Percentiles rank a stretch among this genome's conserved stretches.
Conservation (phyloP, 78 protist genomes). For the Dictyostelium intermedium region DNA sequence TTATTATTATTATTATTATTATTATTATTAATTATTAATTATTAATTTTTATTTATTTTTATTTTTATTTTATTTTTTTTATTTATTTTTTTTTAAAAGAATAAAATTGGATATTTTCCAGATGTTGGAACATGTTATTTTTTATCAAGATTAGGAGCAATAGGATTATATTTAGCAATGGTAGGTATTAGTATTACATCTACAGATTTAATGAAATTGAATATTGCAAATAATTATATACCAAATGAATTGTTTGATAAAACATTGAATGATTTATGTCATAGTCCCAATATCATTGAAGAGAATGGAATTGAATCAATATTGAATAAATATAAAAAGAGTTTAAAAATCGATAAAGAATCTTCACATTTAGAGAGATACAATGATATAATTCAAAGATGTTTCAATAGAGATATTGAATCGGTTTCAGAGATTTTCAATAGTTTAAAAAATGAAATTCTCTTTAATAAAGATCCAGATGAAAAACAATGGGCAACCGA, state of each 20-base stretch:
- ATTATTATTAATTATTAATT: no score
- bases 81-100: not conserved
- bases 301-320: not conserved
- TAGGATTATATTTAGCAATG: constrained; percentile 39
- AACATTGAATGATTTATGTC: not conserved
- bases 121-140: constrained; percentile 20
- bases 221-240: not conserved
- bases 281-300: not conserved
- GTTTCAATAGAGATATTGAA: not conserved
- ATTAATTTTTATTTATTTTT: no score
- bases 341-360: not conserved
- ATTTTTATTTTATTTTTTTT: not conserved
- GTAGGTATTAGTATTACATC: not conserved
- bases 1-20: no score
- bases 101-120: constrained; percentile 55
- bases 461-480: not conserved
- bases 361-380: not conserved
- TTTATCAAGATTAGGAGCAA: constrained; percentile 8
- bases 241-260: not conserved
- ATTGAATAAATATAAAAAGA: not conserved
- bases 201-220: not conserved
- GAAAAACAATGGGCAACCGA: constrained; percentile 10
- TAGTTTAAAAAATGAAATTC: not conserved
- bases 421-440: not conserved
- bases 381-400: constrained; percentile 4